These are phyloP conservation scores for Lunasporangiospora selenospora DNA, from an alignment of 192 early-diverging fungal genomes.

Conservation along the genomic window DNA sequence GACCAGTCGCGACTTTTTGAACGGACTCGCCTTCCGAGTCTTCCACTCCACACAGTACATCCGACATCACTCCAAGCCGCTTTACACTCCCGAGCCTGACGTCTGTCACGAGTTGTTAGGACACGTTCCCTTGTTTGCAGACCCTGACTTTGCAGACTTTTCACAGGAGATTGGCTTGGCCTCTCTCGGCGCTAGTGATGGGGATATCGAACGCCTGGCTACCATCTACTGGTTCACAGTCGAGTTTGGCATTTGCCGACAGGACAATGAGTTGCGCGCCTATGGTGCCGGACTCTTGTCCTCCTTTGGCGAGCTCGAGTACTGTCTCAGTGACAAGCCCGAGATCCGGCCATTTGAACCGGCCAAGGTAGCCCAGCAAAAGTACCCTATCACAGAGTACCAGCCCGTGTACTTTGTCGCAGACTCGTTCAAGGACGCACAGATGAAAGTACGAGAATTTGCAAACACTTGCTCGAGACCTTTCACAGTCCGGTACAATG, in stretches of 20 bases:
- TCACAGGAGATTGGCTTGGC: constrained; percentile 94
- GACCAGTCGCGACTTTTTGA: constrained; percentile 92
- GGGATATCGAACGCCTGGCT: constrained; percentile 86
- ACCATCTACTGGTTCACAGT: constrained; percentile 95
- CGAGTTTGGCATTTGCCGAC: constrained; percentile 91
- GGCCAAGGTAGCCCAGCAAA: constrained; percentile 65
- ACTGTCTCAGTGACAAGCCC: constrained; percentile 81
- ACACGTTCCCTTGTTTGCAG: constrained; percentile 81
- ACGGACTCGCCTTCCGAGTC: constrained; percentile 93
- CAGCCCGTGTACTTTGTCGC: constrained; percentile 96
- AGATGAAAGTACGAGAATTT: constrained; percentile 87
- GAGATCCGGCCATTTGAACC: constrained; percentile 86
- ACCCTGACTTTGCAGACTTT: constrained; percentile 92
- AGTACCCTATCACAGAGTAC: constrained; percentile 91
- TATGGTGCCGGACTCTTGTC: constrained; percentile 93
- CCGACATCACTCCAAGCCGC: constrained; percentile 88
- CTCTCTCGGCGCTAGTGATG: constrained; percentile 88
- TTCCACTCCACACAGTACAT: constrained; percentile 98
- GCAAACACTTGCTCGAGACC: constrained; percentile 77
- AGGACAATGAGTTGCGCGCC: constrained; percentile 73
- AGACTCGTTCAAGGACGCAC: constrained; percentile 91
- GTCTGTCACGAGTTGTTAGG: constrained; percentile 96
- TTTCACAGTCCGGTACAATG: constrained; percentile 93
- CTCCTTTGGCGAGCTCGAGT: constrained; percentile 96
- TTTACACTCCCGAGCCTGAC: constrained; percentile 95